phyloP scores from a whole-genome alignment of 192 early-diverging fungal genomes.

The Haplosporangium gracile region DNA sequence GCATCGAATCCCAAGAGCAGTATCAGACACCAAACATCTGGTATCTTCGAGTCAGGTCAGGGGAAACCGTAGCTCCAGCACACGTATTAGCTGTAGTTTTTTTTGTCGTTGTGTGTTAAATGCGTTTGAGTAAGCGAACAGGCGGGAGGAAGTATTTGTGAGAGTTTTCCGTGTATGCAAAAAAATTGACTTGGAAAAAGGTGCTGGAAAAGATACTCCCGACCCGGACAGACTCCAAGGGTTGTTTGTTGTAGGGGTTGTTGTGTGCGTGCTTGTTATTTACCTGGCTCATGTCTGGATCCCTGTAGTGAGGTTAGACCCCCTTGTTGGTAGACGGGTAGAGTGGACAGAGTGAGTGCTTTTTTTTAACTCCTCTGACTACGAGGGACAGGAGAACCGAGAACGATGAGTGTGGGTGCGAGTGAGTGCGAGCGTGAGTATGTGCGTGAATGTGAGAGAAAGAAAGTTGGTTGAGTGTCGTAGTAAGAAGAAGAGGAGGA shows the following conservation, averaged over 20 bases:
- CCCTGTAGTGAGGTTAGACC: conserved; percentile 5
- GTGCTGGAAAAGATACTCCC: too few species aligned
- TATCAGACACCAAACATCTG: neutral
- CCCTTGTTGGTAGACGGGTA: neutral
- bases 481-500: neutral
- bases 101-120: neutral
- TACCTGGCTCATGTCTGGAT: conserved; percentile 4
- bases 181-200: too few species aligned
- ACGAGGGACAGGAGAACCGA: neutral
- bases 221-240: neutral
- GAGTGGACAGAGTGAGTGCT: neutral
- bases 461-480: neutral
- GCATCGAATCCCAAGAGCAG: neutral
- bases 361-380: neutral
- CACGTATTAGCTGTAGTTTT: neutral
- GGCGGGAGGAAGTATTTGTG: neutral
- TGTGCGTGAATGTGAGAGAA: neutral
- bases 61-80: neutral
- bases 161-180: too few species aligned
- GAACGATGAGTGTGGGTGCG: neutral
- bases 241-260: neutral
- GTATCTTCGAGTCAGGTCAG: neutral
- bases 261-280: neutral
- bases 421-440: neutral
- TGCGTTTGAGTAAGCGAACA: neutral